phyloP scores from a whole-genome alignment of 2,329 filamentous ascomycete species.

The Rachicladosporium sp. region DNA sequence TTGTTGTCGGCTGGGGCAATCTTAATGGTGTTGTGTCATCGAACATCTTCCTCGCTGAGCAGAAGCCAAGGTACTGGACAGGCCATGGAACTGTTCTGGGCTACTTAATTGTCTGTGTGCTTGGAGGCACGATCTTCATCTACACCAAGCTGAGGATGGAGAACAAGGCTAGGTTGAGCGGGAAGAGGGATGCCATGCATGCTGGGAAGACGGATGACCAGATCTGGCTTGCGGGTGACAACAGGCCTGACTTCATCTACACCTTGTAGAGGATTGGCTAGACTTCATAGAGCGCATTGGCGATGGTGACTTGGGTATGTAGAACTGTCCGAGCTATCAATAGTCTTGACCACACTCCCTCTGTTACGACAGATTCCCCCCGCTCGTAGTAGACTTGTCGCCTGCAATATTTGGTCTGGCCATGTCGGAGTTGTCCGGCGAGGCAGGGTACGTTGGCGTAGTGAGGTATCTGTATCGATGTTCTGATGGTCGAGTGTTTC shows the following conservation, averaged over 20 bases:
- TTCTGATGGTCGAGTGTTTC: no score
- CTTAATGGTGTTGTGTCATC: conserved; percentile 75
- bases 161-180: conserved; percentile 55
- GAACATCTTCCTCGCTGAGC: conserved; percentile 56
- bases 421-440: no score
- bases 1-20: conserved; percentile 85
- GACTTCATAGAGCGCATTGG: no score
- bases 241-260: conserved; percentile 30
- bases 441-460: no score
- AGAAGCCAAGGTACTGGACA: conserved; percentile 21
- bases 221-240: conserved; percentile 56
- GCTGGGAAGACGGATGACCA: conserved; percentile 52
- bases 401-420: no score
- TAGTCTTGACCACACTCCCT: no score
- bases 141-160: conserved; percentile 50
- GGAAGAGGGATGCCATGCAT: conserved; percentile 52
- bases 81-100: conserved; percentile 67
- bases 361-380: no score
- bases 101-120: conserved; percentile 57
- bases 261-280: conserved; percentile 7
- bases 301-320: no score
- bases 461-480: no score
- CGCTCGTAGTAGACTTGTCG: no score
- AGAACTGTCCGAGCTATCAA: no score
- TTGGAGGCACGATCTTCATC: conserved; percentile 57